These are phyloP conservation scores for Neurospora africana DNA, from an alignment of 495 filamentous ascomycete genomes.

Conservation along the genomic window DNA sequence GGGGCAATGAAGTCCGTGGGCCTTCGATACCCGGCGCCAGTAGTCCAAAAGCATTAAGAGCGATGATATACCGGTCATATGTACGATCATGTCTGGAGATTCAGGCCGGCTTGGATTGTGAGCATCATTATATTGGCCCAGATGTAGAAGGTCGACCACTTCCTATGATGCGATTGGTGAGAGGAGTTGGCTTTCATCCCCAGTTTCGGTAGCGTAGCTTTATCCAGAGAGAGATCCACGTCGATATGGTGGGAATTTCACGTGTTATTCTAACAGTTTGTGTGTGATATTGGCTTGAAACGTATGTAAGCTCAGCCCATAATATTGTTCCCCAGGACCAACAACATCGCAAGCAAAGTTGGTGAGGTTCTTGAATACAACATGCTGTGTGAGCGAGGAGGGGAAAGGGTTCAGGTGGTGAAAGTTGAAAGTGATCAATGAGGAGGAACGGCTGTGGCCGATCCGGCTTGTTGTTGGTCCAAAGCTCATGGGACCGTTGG, in stretches of 20 bases:
- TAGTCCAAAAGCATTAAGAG: neutral
- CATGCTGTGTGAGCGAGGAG: neutral
- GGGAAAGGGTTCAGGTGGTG: neutral
- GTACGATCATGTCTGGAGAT: neutral
- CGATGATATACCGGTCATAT: neutral
- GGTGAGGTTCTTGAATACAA: neutral
- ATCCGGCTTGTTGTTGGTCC: conserved; percentile 1
- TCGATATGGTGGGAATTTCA: neutral
- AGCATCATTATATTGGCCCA: neutral
- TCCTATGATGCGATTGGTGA: neutral
- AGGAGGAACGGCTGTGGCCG: neutral
- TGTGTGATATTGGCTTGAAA: neutral
- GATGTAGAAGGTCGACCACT: neutral
- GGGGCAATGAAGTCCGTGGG: neutral
- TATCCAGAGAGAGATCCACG: neutral
- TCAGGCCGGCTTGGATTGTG: neutral
- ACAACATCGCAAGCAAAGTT: neutral
- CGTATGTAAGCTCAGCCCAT: neutral
- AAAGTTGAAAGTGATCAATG: neutral
- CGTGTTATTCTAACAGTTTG: neutral
- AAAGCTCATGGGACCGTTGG: conserved; percentile 7
- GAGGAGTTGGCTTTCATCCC: neutral
- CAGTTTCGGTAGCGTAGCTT: neutral
- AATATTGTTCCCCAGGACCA: neutral
- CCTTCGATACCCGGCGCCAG: neutral